Conservation (phyloP, 495 filamentous ascomycete genomes). For the Penicillium argentinense region DNA sequence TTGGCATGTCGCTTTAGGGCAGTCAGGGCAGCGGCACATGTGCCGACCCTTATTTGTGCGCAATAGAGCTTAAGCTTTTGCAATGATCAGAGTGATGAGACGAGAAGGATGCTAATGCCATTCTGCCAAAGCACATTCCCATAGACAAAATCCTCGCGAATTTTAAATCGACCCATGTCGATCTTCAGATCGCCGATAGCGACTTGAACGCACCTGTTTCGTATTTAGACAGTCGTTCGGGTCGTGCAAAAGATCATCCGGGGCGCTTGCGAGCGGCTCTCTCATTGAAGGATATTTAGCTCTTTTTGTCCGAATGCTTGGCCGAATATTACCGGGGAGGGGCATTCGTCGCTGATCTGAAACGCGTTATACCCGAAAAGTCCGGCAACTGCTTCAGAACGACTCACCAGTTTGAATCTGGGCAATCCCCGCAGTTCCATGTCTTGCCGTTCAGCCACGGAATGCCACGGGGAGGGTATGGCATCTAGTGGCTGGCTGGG, state of each 20-base stretch:
- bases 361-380: slow-evolving; percentile 18
- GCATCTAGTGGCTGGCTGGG: slow-evolving; percentile 9
- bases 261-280: neutral
- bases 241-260: neutral
- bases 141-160: neutral
- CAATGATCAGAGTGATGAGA: neutral
- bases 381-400: slow-evolving; percentile 13
- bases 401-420: slow-evolving; percentile 2
- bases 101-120: neutral
- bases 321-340: slow-evolving; percentile 11
- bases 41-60: neutral
- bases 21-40: neutral
- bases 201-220: neutral
- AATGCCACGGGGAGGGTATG: slow-evolving; percentile 8
- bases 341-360: slow-evolving; percentile 18
- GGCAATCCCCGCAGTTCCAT: too few species aligned
- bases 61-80: neutral
- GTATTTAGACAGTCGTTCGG: slow-evolving; percentile 1
- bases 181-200: neutral
- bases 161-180: neutral
- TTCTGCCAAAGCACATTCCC: neutral
- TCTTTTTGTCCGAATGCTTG: neutral
- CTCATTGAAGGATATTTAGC: slow-evolving; percentile 21
- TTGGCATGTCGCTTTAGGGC: slow-evolving; percentile 3
- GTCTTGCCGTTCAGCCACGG: neutral